Evolutionary conservation across 306 rosid genomes (phyloP), one percentile per base, ranked within the genome.

Genomic region (Carpinus fangiana): DNA sequence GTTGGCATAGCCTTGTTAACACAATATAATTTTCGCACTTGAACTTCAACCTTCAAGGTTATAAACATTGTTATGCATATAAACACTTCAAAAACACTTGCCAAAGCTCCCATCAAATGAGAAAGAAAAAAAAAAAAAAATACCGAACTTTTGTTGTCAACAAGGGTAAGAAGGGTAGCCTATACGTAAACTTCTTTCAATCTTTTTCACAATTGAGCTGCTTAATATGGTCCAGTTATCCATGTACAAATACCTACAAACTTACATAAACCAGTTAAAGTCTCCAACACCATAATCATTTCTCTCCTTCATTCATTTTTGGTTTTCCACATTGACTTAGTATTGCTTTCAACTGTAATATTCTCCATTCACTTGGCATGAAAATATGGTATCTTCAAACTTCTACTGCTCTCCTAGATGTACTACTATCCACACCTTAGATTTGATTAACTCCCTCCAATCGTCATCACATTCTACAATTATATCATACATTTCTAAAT

Each of bases 11-110:
- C 34, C 89, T 78, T 93, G 66, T 82, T 80, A n/a, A 95, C 80
- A 76, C 97, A 91, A 54, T 86, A 75, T 54, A 93, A 20, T 78
- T 93, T 95, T 76, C 86, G 91, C 61, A 91, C 97, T 83, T 91
- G 98, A 76, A 95, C 77, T 81, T 95, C 99, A 52, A 95, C 97
- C 97, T 31, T 31, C 34, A 31, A 31, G 34, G 34, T 1, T 31
- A 31, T 31, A 31, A 31, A 31, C 34, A 31, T 31, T 31, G 34
- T 31, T 31, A 31, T 31, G 34, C 3, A 31, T 2, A 31, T 31
- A 31, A 43, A 59, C 12, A 21, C 21, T 20, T 50, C 7, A 70
- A 38, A 41, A 38, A 41, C 1, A 18, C 1, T 10, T 67, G 26
- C 9, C 46, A 34, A 64, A 8, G 50, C 53, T 21, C 2, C 14